These are phyloP conservation scores for Auriscalpium microsporum DNA, from an alignment of 768 basidiomycete species.

Conservation along the genomic window DNA sequence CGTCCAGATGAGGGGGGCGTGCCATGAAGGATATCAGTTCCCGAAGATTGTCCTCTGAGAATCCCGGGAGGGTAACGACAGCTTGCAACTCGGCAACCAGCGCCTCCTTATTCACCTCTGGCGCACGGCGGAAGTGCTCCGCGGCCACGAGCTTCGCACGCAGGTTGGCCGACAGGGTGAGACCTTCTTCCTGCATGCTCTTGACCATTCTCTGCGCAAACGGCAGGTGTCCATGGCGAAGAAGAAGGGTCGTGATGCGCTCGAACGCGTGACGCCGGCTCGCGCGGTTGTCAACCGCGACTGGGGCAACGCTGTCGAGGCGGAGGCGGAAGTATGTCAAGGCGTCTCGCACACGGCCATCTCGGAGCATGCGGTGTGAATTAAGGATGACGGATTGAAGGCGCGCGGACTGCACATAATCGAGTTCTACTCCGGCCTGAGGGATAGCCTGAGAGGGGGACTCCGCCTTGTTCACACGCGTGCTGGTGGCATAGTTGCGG, in stretches of 20 bases:
- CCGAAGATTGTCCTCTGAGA: conserved; percentile 18
- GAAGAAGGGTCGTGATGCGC: conserved; percentile 31
- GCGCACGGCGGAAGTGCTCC: conserved; percentile 7
- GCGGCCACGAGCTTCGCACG: conserved; percentile 35
- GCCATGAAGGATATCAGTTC: conserved; percentile 26
- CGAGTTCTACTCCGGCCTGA: background rate
- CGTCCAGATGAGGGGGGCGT: conserved; percentile 1
- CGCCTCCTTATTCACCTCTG: background rate
- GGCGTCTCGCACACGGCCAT: background rate
- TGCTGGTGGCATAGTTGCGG: background rate
- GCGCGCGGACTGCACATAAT: background rate
- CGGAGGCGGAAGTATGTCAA: background rate
- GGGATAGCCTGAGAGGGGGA: background rate
- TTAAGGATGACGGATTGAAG: background rate
- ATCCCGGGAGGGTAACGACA: conserved; percentile 18
- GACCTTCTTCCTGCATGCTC: conserved; percentile 33
- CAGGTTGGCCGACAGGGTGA: conserved; percentile 29
- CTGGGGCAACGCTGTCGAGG: background rate
- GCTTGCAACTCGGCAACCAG: conserved; percentile 15
- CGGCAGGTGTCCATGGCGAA: conserved; percentile 29
- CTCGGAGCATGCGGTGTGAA: background rate
- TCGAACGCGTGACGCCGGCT: conserved; percentile 23
- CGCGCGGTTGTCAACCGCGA: background rate
- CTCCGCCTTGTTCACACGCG: background rate
- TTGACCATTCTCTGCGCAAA: conserved; percentile 34